Base-by-base conservation (phyloP, 2,329 filamentous ascomycete genomes). In the Trichoderma afroharzianum region DNA sequence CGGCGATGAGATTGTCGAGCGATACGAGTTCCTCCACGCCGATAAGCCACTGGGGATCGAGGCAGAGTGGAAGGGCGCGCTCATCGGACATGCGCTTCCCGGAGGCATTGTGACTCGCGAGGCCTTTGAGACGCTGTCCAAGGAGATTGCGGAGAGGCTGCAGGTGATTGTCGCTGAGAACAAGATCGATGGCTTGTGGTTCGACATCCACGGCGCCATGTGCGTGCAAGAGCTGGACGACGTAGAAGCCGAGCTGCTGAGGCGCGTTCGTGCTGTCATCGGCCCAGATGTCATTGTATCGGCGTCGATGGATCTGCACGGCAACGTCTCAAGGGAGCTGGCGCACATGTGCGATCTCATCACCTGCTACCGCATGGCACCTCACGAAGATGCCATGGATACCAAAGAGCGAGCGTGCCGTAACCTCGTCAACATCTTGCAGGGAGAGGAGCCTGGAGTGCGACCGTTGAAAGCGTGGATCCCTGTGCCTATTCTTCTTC, bases 131-230 rank as follows among this genome's bases (percentile, higher is more conserved):
- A 75, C 78, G 14, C 80, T 88, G 6, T 79, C 82, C 0, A 74
- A 26, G 0, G 84, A 85, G 70, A 83, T 86, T 2, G 58, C 84
- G 0, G 59, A 74, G 2, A 81, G 83, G 0, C 79, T 88, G 15
- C 47, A 67, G 0, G 74, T 74, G 0, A 83, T 87, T n/a, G 77
- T 79, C 0, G 74, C 76, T 0, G 76, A 76, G 24, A 72, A 74
- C 9, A 73, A 74, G 0, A 71, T 87, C 2, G 82, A 87, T 66
- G 86, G 86, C 2, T 75, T 88, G 8, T 88, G 85, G 85, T 85
- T 86, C 70, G 86, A 88, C 72, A 88, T 88, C 33, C 86, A 88
- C 73, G 86, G 86, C 15, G 86, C 86, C 4, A 88, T 88, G 85
- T 85, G 83, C 58, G 86, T 88, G 1, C 83, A 86, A 43, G 84